Percentiles rank a stretch among this genome's conserved stretches.
Evolutionary conservation across 2,329 filamentous ascomycete genomes (phyloP).

Genomic region (Cyphellophora attinorum): DNA sequence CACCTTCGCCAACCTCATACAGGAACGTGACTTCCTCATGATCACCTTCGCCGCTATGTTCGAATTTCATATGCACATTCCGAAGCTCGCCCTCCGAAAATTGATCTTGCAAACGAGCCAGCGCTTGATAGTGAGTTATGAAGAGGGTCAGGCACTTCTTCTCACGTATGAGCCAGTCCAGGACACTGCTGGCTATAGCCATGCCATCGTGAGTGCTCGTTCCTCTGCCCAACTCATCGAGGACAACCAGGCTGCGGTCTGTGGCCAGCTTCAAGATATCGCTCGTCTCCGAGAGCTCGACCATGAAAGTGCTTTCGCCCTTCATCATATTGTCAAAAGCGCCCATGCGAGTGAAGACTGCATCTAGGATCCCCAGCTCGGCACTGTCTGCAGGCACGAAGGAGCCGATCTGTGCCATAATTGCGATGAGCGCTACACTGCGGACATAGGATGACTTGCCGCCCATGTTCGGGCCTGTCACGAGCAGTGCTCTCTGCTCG

Average conservation of each 20-base stretch:
- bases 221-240: slow-evolving; percentile 89
- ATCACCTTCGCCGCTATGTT: slow-evolving; percentile 26
- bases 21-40: slow-evolving; percentile 78
- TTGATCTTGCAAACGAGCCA: slow-evolving; percentile 62
- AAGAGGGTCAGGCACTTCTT: slow-evolving; percentile 76
- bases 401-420: slow-evolving; percentile 90
- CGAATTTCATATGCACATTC: slow-evolving; percentile 93
- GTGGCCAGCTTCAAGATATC: slow-evolving; percentile 86
- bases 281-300: slow-evolving; percentile 86
- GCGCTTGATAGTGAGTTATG: slow-evolving; percentile 93
- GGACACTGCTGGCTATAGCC: slow-evolving; percentile 85
- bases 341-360: slow-evolving; percentile 91
- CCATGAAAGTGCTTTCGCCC: slow-evolving; percentile 95
- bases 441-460: slow-evolving; percentile 97
- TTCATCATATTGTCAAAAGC: slow-evolving; percentile 93
- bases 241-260: slow-evolving; percentile 72
- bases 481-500: slow-evolving; percentile 65
- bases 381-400: slow-evolving; percentile 78
- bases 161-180: slow-evolving; percentile 71
- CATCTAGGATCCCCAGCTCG: slow-evolving; percentile 72
- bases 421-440: slow-evolving; percentile 78
- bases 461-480: slow-evolving; percentile 98
- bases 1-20: slow-evolving; percentile 83
- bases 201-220: slow-evolving; percentile 94
- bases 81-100: slow-evolving; percentile 57